Percentiles rank a stretch among this genome's conserved stretches.
Conservation (phyloP, 2,329 filamentous ascomycete species). For the Phaeosphaeria sp. region DNA sequence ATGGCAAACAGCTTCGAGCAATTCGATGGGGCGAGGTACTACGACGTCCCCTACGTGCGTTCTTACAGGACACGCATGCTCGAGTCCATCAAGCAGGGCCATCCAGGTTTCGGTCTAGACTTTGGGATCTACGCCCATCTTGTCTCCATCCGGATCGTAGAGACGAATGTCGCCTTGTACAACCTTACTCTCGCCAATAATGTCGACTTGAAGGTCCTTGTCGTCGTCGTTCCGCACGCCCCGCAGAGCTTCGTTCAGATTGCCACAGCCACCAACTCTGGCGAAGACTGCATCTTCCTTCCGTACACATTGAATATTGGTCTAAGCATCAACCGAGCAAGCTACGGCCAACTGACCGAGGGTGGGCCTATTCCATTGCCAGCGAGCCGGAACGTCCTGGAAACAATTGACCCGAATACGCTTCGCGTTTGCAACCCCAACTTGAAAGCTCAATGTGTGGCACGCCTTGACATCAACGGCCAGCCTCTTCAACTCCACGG, state of each 20-base stretch:
- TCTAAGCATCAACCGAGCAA: slow-evolving; percentile 15
- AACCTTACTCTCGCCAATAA: neutral
- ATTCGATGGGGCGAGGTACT: slow-evolving; percentile 13
- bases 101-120: slow-evolving; percentile 12
- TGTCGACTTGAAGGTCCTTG: slow-evolving; percentile 3
- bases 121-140: neutral
- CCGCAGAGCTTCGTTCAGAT: slow-evolving; percentile 5
- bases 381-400: slow-evolving; percentile 7
- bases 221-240: slow-evolving; percentile 1
- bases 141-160: slow-evolving; percentile 6
- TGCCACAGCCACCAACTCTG: slow-evolving; percentile 3
- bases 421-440: slow-evolving; percentile 4
- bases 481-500: neutral
- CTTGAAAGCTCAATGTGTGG: slow-evolving; percentile 7
- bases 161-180: slow-evolving; percentile 8
- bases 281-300: neutral
- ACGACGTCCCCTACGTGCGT: slow-evolving; percentile 12
- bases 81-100: slow-evolving; percentile 7
- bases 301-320: slow-evolving; percentile 2
- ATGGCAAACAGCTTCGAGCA: slow-evolving; percentile 11
- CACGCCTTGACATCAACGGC: slow-evolving; percentile 2
- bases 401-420: neutral
- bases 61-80: slow-evolving; percentile 16
- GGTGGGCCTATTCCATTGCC: slow-evolving; percentile 14
- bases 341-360: slow-evolving; percentile 16